These are phyloP conservation scores for Chytridium lagenaria DNA, from an alignment of 371 early-diverging fungal species.

Conservation along the genomic window DNA sequence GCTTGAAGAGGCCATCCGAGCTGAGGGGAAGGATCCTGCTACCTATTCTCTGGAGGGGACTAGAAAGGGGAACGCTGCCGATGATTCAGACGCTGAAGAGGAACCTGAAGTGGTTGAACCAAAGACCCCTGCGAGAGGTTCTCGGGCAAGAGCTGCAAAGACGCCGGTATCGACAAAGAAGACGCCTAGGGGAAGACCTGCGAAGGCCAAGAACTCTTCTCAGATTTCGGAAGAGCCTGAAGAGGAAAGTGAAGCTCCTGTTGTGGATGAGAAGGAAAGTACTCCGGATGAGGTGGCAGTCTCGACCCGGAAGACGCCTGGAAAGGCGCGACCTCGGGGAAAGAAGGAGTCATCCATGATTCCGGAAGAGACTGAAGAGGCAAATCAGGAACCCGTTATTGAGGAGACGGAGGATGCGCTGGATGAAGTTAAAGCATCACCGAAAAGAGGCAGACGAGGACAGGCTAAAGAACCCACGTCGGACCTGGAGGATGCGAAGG, in stretches of 20 bases:
- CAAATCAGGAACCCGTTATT: no score
- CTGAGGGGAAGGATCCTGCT: slow-evolving; percentile 5
- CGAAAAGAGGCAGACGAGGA: neutral
- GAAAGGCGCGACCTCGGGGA: no score
- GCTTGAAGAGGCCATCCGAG: slow-evolving; percentile 12
- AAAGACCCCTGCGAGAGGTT: neutral
- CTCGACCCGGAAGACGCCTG: no score
- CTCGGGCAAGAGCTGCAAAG: neutral
- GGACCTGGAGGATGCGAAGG: slow-evolving; percentile 1
- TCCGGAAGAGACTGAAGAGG: no score
- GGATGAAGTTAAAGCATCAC: neutral
- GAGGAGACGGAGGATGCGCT: no score
- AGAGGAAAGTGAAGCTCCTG: neutral
- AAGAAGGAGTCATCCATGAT: no score
- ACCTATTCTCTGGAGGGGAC: neutral
- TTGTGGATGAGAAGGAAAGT: no score
- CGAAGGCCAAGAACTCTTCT: neutral
- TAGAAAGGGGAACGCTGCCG: neutral
- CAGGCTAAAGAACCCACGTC: no score
- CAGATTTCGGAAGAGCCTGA: neutral
- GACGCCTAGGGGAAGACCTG: neutral
- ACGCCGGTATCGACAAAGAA: neutral
- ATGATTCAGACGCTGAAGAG: neutral
- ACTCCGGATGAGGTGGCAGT: no score
- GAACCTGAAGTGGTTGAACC: neutral